Evolutionary conservation across 805 yeast species (phyloP), one percentile per base, ranked within the genome.

Genomic region (Teunomyces lycoperdinae): DNA sequence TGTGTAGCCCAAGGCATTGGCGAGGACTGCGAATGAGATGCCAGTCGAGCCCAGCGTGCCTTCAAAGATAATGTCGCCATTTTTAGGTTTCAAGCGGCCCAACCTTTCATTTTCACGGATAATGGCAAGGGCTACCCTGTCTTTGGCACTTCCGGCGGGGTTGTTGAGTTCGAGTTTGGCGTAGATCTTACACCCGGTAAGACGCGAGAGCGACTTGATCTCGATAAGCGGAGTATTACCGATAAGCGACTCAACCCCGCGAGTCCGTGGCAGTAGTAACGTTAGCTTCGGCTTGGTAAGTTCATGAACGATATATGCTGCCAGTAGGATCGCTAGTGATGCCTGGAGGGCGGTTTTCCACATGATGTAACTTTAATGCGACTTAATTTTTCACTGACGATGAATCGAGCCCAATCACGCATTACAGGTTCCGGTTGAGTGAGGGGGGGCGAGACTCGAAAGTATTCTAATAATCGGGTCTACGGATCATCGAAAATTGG

Each of bases 31-130:
- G 57, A 92, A 78, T 1, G 96, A 88, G 9, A 94, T 94, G 2
- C 99, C 99, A 0, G 99, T 92, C 0, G 97, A 90, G 0, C 99
- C 99, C 9, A 94, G 85, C 0, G 99, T 94, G 6, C 99, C 99
- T 69, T 92, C 99, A 64, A 84, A 90, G 1, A 92, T 85, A 10
- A 83, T 73, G 58, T 89, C 94, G 1, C 87, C 89, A 34, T 64
- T 67, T 38, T 79, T 63, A 0, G 88, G 87, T 4, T 70, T 62
- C 34, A 91, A 63, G 5, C 71, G 60, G 0, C 94, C 94, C 41
- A 58, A 43, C 4, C 55, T 47, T 60, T 89, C 96, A 47, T 86
- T 87, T 17, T 80, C 80, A 47, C 80, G 71, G 13, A 92, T 85
- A 40, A 92, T 85, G 3, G 94, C 89, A 16, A 87, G 68, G 0